Evolutionary conservation across 2,329 filamentous ascomycete genomes (phyloP), one percentile per base, ranked within the genome.

Genomic region (Diaporthe australafricana): DNA sequence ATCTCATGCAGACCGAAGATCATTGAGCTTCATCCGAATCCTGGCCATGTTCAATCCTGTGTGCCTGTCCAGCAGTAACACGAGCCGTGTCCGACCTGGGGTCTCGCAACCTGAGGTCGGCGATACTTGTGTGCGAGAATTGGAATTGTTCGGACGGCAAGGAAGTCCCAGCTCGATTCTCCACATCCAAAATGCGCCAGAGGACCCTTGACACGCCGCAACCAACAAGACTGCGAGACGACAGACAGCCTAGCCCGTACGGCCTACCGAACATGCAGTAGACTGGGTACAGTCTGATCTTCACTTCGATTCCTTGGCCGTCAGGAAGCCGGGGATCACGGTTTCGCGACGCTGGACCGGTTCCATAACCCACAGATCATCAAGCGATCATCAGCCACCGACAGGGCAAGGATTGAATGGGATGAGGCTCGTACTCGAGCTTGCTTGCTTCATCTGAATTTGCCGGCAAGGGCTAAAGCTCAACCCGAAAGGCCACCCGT

Each of bases 391-490:
- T 47, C 70, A 68, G 22, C 55, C 52, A 52, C 63, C 35, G 30
- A 48, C 50, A n/a, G 52, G 25, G 55, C 55, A 42, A 70, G 68
- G 68, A 48, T 60, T 50, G 68, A 9, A 45, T 70, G 56, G 68
- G 45, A 42, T 65, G 57, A 50, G 47, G 47, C 56, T 52, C 68
- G 57, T 32, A 27, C 27, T 55, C 50, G 48, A 32, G 56, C 20
- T 60, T 22, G 25, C 40, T 25, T 68, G 70, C 63, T 62, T 68
- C 63, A 60, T 71, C 70, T 60, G 70, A 71, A 68, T 52, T 68
- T 42, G 5, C 27, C 27, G 25, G 32, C 38, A n/a, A 55, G 27
- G 68, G 48, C 56, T 35, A 22, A 47, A 55, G 47, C 57, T 65
- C 35, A n/a, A 45, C 27, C 60, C 60, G 60, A 38, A 50, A 27